phyloP scores from a whole-genome alignment of 108 stramenopile species.

The Nitzschia inconspicua region DNA sequence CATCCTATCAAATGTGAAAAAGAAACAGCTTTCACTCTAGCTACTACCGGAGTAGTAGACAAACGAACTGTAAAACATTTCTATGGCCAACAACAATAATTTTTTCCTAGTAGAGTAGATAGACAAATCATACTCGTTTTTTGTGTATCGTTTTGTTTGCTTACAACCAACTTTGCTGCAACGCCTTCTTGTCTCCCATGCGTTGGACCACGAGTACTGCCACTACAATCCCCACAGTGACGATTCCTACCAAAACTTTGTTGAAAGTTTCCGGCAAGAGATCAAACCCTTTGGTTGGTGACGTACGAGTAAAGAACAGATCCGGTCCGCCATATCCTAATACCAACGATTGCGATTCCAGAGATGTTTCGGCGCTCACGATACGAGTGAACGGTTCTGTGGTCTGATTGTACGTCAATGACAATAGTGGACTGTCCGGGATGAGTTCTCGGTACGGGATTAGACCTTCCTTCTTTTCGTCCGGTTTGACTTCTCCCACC shows the following conservation, averaged over 20 bases:
- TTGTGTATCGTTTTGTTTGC: too few relatives aligned
- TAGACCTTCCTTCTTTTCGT: constrained; percentile 82
- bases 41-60: too few relatives aligned
- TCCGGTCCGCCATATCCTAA: constrained; percentile 82
- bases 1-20: too few relatives aligned
- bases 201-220: constrained; percentile 42
- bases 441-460: constrained; percentile 70
- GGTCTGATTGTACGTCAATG: constrained; percentile 60
- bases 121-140: too few relatives aligned
- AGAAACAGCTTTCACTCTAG: too few relatives aligned
- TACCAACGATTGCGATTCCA: constrained; percentile 81
- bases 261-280: constrained; percentile 84
- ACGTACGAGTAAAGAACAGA: constrained; percentile 78
- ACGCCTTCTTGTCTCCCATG: constrained; percentile 60
- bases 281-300: constrained; percentile 86
- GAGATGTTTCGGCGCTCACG: constrained; percentile 56
- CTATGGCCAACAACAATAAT: too few relatives aligned
- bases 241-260: constrained; percentile 53
- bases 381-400: constrained; percentile 53
- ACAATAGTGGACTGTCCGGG: constrained; percentile 52
- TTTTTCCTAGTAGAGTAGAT: too few relatives aligned
- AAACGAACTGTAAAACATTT: too few relatives aligned
- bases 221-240: constrained; percentile 53
- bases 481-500: constrained; percentile 64
- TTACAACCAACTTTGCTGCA: constrained; percentile 42